Percentiles rank a stretch among this genome's conserved stretches.
phyloP scores from a whole-genome alignment of 768 basidiomycete species.

The Podaxis sp. region DNA sequence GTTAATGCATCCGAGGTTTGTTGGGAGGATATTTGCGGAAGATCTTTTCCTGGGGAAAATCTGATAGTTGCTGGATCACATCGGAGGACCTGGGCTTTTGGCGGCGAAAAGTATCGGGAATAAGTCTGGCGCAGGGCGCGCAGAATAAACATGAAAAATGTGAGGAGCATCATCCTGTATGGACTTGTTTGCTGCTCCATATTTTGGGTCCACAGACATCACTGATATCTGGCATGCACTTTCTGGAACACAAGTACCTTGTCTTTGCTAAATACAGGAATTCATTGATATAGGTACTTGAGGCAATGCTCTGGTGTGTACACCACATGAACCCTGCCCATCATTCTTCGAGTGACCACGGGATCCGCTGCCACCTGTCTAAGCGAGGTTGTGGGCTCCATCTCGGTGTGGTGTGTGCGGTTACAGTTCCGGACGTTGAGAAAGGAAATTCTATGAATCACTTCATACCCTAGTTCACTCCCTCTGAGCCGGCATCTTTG shows the following conservation, averaged over 20 bases:
- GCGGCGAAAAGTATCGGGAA: constrained; percentile 19
- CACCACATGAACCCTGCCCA: not conserved
- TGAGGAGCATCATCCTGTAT: constrained; percentile 7
- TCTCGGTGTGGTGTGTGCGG: not conserved
- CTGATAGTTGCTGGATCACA: constrained; percentile 63
- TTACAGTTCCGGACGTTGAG: not conserved
- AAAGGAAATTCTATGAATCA: not conserved
- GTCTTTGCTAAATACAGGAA: not conserved
- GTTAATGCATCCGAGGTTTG: constrained; percentile 52
- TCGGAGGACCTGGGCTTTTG: constrained; percentile 40
- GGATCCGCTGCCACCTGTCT: not conserved
- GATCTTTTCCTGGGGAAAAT: constrained; percentile 41
- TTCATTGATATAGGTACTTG: not conserved
- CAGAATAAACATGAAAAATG: constrained; percentile 23
- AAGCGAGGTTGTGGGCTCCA: not conserved
- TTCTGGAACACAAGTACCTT: not conserved
- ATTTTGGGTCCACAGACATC: not conserved
- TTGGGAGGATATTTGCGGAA: constrained; percentile 43
- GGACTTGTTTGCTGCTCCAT: not conserved
- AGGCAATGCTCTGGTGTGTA: not conserved
- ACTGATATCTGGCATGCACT: not conserved
- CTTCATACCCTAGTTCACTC: not conserved
- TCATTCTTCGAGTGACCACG: not conserved
- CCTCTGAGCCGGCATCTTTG: constrained; percentile 26
- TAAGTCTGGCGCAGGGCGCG: constrained; percentile 26